These are phyloP conservation scores for Sicyos edulis DNA, from an alignment of 306 rosid species.

Conservation along the genomic window DNA sequence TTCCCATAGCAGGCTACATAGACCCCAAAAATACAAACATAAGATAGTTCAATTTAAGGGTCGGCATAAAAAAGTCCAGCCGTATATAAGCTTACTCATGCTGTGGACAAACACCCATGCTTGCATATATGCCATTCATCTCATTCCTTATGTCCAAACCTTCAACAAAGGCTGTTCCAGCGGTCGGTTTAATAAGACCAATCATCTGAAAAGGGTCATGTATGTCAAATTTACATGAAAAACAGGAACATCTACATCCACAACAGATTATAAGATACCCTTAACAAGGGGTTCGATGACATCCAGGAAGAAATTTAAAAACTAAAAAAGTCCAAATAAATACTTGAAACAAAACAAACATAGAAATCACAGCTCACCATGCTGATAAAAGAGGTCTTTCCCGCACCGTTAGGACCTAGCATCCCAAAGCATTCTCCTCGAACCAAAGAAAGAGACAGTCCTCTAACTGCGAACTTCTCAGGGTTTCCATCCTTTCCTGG, in stretches of 20 bases:
- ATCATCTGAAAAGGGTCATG: conserved; percentile 51
- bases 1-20: conserved; percentile 78
- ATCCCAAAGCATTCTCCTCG: conserved; percentile 90
- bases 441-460: conserved; percentile 75
- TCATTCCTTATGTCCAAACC: conserved; percentile 67
- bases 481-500: conserved; percentile 86
- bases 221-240: not conserved
- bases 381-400: conserved; percentile 88
- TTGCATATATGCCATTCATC: conserved; percentile 67
- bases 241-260: not conserved
- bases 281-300: not conserved
- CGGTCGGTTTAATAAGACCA: conserved; percentile 75
- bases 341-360: not conserved
- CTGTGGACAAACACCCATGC: conserved; percentile 98
- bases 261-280: not conserved
- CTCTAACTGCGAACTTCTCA: conserved; percentile 71
- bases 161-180: conserved; percentile 73
- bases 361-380: conserved; percentile 50
- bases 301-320: not conserved
- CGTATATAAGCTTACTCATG: conserved; percentile 53
- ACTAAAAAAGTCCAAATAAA: not conserved
- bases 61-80: not conserved
- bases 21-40: conserved; percentile 4
- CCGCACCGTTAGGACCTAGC: conserved; percentile 99
- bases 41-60: not conserved